Conservation (phyloP, 1,284 basidiomycete genomes). For the Papiliotrema nemorosa region DNA sequence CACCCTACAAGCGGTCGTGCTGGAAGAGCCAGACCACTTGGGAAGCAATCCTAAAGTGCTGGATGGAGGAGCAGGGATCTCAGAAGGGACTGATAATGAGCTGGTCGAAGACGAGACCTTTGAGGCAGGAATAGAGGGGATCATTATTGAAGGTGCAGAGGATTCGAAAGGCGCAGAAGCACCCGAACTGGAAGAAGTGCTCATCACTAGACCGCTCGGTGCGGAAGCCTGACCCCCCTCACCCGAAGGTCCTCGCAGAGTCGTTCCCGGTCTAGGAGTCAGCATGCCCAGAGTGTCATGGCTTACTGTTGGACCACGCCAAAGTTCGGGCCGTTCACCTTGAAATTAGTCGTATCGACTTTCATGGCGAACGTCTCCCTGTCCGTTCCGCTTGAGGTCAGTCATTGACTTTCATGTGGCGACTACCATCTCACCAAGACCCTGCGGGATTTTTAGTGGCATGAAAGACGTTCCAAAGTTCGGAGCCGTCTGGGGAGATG, state of each 20-base stretch:
- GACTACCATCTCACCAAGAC: slow-evolving; percentile 12
- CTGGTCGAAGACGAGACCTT: no score
- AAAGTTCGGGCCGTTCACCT: slow-evolving; percentile 9
- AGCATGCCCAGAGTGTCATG: background rate
- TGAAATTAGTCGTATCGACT: slow-evolving; percentile 11
- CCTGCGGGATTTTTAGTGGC: slow-evolving; percentile 14
- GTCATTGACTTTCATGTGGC: background rate
- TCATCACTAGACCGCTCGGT: no score
- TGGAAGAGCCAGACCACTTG: no score
- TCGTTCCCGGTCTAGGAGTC: background rate
- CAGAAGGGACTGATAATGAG: no score
- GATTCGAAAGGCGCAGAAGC: no score
- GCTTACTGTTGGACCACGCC: slow-evolving; percentile 3
- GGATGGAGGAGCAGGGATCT: no score
- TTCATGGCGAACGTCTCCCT: slow-evolving; percentile 16
- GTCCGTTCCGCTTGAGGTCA: slow-evolving; percentile 10
- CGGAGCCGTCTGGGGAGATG: slow-evolving; percentile 17
- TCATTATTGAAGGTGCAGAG: no score
- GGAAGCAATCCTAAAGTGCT: no score
- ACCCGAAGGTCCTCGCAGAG: background rate
- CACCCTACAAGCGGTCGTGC: no score
- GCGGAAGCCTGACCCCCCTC: no score
- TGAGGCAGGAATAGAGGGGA: no score
- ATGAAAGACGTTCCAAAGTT: slow-evolving; percentile 25
- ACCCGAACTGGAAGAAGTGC: no score